Percentiles rank a stretch among this genome's conserved stretches.
Conservation (phyloP, 176 grass and related monocot genomes). For the Ananas comosus region DNA sequence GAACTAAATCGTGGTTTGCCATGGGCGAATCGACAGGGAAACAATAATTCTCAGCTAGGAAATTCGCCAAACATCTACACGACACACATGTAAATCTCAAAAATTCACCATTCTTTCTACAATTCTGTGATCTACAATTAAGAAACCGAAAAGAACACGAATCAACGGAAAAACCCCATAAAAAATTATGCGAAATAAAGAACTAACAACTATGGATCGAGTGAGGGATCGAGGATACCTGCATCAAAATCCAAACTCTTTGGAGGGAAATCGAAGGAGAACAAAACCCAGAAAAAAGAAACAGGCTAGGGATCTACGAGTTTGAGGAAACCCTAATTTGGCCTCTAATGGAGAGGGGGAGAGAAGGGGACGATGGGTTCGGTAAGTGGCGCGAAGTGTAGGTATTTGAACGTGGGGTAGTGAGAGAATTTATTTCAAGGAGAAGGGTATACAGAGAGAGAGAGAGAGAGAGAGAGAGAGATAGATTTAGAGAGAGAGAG, state of each 20-base stretch:
- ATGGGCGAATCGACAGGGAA: slow-evolving; percentile 28
- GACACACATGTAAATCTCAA: not conserved
- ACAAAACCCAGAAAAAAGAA: not conserved
- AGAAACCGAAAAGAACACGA: not conserved
- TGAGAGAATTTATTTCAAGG: slow-evolving; percentile 14
- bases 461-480: slow-evolving; percentile 11
- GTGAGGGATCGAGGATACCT: not conserved
- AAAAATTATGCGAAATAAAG: not conserved
- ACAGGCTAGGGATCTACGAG: not conserved
- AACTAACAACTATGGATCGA: not conserved
- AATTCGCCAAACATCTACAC: slow-evolving; percentile 6
- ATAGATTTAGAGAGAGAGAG: slow-evolving; percentile 8
- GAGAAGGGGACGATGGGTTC: not conserved
- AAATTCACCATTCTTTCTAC: not conserved
- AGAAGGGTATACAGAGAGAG: slow-evolving; percentile 14
- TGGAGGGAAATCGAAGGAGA: not conserved
- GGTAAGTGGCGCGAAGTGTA: slow-evolving; percentile 27
- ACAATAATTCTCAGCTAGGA: slow-evolving; percentile 6
- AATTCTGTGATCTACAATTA: not conserved
- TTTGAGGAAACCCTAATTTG: not conserved
- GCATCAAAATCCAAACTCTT: slow-evolving; percentile 3
- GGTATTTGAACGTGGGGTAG: slow-evolving; percentile 46
- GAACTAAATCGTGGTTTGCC: slow-evolving; percentile 81
- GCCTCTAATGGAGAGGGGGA: not conserved
- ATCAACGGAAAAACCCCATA: not conserved